Base-by-base conservation (phyloP, 225 moss, liverwort and hornwort species). In the Pseudoscleropodium purum region DNA sequence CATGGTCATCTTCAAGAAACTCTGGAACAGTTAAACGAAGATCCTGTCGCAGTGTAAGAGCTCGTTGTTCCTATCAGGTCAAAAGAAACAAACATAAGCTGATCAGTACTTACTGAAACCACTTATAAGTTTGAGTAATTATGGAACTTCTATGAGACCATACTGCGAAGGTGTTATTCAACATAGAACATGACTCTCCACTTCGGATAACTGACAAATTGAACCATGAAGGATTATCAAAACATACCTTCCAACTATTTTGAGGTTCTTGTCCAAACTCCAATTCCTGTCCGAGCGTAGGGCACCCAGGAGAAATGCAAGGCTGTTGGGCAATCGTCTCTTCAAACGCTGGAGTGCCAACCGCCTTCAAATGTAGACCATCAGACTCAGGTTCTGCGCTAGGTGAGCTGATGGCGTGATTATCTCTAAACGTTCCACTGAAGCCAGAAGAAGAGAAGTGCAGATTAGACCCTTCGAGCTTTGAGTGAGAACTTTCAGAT, bases 11-110 rank as follows among this genome's bases (percentile, higher is more conserved):
- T 82, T 90, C 91, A 87, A 81, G 63, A 66, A 92, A 86, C 41
- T 91, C 93, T 82, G 91, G 91, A 86, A 88, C 92, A 63, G 93
- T 91, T 85, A 93, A 90, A 75, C 93, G 91, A 85, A 93, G 93
- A 90, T 94, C 94, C 90, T 92, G 91, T 52, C 92, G 92, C 64
- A 93, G 90, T 59, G 92, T 91, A 64, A 89, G 92, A 84, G 92
- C 92, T 73, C 67, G 90, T 82, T 87, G 94, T 87, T 94, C 94
- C 94, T 94, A 86, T 68, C 82, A 86, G 56, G 75, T 80, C 65
- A 85, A 90, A 84, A 83, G 29, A 52, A 86, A 75, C 27, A 65
- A 83, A 85, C 63, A 51, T 88, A 86, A 86, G 90, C 86, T 73
- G 67, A 60, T 64, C 79, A 70, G 75, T 74, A 60, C n/a, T n/a